phyloP scores from a whole-genome alignment of 352 stramenopile species.

The Globisporangium spinosum region DNA sequence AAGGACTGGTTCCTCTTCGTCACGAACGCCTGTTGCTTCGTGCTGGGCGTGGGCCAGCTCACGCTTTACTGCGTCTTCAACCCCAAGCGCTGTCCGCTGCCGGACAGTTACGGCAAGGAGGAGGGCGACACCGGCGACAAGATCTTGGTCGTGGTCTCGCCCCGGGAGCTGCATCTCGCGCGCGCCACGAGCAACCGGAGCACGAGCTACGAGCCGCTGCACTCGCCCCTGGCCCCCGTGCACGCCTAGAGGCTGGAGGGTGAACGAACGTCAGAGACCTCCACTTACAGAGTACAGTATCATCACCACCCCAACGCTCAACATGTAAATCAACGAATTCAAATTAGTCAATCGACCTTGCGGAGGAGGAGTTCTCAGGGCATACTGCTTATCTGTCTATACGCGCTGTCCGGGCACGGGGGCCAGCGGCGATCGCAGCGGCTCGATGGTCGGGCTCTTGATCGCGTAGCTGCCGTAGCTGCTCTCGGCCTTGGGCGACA shows the following conservation, averaged over 20 bases:
- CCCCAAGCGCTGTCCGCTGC: slow-evolving; percentile 35
- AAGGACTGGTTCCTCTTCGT: slow-evolving; percentile 51
- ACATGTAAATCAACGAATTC: neutral
- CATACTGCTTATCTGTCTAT: neutral
- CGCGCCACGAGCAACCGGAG: neutral
- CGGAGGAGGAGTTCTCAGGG: neutral
- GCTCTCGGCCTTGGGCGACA: slow-evolving; percentile 4
- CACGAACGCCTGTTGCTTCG: slow-evolving; percentile 41
- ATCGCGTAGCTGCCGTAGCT: neutral
- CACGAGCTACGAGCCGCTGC: slow-evolving; percentile 5
- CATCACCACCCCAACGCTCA: neutral
- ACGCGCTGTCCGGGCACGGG: neutral
- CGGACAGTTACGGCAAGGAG: slow-evolving; percentile 23
- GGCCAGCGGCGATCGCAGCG: neutral
- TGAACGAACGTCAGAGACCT: neutral
- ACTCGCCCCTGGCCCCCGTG: neutral
- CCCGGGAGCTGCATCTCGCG: slow-evolving; percentile 1
- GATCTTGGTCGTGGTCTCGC: slow-evolving; percentile 4
- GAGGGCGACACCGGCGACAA: neutral
- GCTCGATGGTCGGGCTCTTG: slow-evolving; percentile 11
- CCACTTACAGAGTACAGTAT: neutral
- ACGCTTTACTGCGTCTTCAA: slow-evolving; percentile 46
- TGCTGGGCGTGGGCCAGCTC: slow-evolving; percentile 32
- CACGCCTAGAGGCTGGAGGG: neutral
- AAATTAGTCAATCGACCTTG: neutral